Conservation (phyloP, 1,284 basidiomycete genomes). For the Porodaedalea pini region DNA sequence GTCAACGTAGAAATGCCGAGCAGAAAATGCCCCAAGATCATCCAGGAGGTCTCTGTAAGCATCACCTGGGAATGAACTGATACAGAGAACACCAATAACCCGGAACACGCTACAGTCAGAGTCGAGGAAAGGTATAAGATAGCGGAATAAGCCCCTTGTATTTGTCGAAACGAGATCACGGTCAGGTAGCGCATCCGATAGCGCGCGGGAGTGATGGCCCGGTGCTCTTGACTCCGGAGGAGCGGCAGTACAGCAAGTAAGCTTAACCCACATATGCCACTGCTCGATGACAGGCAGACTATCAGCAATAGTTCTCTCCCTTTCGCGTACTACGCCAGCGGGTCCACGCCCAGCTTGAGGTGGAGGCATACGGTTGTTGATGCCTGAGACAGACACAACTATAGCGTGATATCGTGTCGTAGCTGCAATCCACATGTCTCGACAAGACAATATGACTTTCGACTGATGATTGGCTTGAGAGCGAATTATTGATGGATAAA, state of each 20-base stretch:
- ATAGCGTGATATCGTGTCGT: slow-evolving; percentile 63
- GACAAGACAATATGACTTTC: slow-evolving; percentile 45
- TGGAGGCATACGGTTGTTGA: slow-evolving; percentile 27
- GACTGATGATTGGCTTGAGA: slow-evolving; percentile 46
- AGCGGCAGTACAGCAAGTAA: slow-evolving; percentile 76
- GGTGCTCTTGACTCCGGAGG: slow-evolving; percentile 60
- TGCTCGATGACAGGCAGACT: slow-evolving; percentile 70
- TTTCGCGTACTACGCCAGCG: slow-evolving; percentile 19
- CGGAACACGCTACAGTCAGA: slow-evolving; percentile 83
- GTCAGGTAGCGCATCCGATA: slow-evolving; percentile 65
- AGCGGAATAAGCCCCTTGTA: slow-evolving; percentile 80
- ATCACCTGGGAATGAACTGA: slow-evolving; percentile 79
- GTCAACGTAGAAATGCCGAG: slow-evolving; percentile 82
- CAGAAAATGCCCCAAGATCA: slow-evolving; percentile 76
- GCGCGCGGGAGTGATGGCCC: slow-evolving; percentile 61
- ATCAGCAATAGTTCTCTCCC: slow-evolving; percentile 44
- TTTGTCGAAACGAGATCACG: slow-evolving; percentile 68
- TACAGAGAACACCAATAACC: slow-evolving; percentile 82
- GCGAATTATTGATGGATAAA: slow-evolving; percentile 63
- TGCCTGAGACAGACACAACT: slow-evolving; percentile 65
- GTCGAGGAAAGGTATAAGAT: slow-evolving; percentile 83
- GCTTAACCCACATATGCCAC: slow-evolving; percentile 85
- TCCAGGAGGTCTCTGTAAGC: slow-evolving; percentile 83
- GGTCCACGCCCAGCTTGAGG: slow-evolving; percentile 16
- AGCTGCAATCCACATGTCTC: slow-evolving; percentile 63